phyloP scores from a whole-genome alignment of 2,329 filamentous ascomycete genomes.

The Verticillium tricorpus region DNA sequence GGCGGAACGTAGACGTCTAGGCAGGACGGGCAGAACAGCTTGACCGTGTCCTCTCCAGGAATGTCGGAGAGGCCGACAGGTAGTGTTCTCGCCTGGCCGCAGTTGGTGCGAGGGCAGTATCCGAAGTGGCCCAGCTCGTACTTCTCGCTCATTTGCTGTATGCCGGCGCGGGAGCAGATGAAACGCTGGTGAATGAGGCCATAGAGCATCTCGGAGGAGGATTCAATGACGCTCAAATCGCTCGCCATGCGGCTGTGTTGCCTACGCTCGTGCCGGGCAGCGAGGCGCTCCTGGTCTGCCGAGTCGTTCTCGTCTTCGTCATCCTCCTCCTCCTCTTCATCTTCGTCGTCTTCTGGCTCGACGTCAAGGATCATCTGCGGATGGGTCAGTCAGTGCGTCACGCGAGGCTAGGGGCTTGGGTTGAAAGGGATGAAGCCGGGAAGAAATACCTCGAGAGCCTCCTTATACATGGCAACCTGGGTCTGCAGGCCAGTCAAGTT shows the following conservation, averaged over 20 bases:
- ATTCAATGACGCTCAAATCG: slow-evolving; percentile 93
- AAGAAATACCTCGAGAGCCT: slow-evolving; percentile 72
- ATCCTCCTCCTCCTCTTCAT: slow-evolving; percentile 74
- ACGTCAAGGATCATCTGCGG: slow-evolving; percentile 91
- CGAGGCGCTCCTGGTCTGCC: slow-evolving; percentile 53
- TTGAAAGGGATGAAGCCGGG: background rate
- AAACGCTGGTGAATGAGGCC: slow-evolving; percentile 97
- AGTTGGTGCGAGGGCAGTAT: slow-evolving; percentile 89
- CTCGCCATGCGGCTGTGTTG: slow-evolving; percentile 82
- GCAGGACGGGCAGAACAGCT: slow-evolving; percentile 95
- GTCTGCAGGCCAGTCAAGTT: slow-evolving; percentile 93
- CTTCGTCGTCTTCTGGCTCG: slow-evolving; percentile 91
- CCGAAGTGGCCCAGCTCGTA: slow-evolving; percentile 97
- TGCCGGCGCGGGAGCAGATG: slow-evolving; percentile 92
- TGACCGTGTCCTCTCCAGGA: slow-evolving; percentile 94
- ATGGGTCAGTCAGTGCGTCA: background rate
- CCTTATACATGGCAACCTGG: slow-evolving; percentile 98
- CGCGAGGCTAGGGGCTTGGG: background rate
- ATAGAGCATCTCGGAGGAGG: slow-evolving; percentile 96
- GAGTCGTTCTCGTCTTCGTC: slow-evolving; percentile 70
- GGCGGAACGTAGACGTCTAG: slow-evolving; percentile 96
- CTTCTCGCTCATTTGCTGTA: slow-evolving; percentile 99
- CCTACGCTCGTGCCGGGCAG: slow-evolving; percentile 58
- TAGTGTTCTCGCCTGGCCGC: slow-evolving; percentile 82
- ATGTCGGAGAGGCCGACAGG: slow-evolving; percentile 93